These are phyloP conservation scores for Aspergillus unguis DNA, from an alignment of 2,329 filamentous ascomycete species.

Conservation along the genomic window DNA sequence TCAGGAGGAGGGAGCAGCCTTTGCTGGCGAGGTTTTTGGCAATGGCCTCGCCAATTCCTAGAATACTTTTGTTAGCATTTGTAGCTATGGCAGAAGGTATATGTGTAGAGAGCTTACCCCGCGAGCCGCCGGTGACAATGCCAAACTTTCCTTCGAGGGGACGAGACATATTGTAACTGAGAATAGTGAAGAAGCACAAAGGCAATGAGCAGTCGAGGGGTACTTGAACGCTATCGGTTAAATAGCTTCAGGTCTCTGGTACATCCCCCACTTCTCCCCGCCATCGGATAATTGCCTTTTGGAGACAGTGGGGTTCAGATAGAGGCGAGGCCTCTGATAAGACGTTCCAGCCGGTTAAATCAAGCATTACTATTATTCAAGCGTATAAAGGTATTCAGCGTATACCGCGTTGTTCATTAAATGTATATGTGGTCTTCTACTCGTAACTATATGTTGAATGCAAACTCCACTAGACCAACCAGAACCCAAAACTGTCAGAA, in stretches of 20 bases:
- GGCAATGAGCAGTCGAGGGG: background rate
- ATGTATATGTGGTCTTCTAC: slow-evolving; percentile 1
- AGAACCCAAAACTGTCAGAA: slow-evolving; percentile 28
- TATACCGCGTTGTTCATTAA: slow-evolving; percentile 2
- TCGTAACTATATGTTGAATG: slow-evolving; percentile 30
- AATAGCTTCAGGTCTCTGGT: slow-evolving; percentile 9
- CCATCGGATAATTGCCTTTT: slow-evolving; percentile 27
- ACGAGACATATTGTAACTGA: slow-evolving; percentile 20
- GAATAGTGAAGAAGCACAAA: no score
- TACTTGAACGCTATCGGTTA: background rate
- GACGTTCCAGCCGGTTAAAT: no score
- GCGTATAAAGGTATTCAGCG: no score
- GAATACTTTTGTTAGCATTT: background rate
- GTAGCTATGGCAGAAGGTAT: background rate
- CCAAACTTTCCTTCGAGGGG: slow-evolving; percentile 70
- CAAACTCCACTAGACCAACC: slow-evolving; percentile 35
- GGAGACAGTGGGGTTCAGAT: background rate
- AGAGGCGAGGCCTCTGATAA: no score
- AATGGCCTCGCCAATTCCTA: slow-evolving; percentile 71
- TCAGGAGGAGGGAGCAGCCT: slow-evolving; percentile 66
- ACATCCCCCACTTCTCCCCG: slow-evolving; percentile 10
- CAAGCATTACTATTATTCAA: no score
- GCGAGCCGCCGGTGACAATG: slow-evolving; percentile 74
- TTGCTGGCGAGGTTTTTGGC: slow-evolving; percentile 70
- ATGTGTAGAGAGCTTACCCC: slow-evolving; percentile 53